A percentile compares a stretch with the other conserved stretches of the same genome.
Conservation (phyloP, 495 filamentous ascomycete species). For the Hypoxylon lenormandii region DNA sequence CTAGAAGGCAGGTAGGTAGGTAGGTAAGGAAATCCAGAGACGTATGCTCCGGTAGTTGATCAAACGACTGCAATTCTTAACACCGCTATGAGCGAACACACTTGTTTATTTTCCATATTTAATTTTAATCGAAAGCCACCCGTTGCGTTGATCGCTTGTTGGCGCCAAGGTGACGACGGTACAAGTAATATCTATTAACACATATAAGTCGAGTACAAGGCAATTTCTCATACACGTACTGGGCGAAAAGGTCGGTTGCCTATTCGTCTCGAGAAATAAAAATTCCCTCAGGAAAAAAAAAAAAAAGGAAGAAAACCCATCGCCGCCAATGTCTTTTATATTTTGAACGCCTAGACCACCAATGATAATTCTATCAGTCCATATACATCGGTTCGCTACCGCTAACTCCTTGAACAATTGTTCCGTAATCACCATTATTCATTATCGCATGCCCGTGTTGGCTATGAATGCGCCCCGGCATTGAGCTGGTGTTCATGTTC, state of each 20-base stretch:
- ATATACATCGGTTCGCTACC: slow-evolving; percentile 59
- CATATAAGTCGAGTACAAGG: slow-evolving; percentile 23
- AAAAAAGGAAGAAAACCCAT: neutral
- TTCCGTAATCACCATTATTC: slow-evolving; percentile 49
- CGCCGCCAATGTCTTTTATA: slow-evolving; percentile 11
- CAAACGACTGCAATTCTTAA: too few species aligned
- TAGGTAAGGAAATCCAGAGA: neutral
- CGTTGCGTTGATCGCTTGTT: neutral
- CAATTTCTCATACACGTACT: slow-evolving; percentile 24
- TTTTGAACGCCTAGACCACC: slow-evolving; percentile 42
- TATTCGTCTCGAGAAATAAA: slow-evolving; percentile 4
- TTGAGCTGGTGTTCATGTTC: slow-evolving; percentile 44
- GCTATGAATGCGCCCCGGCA: slow-evolving; percentile 41
- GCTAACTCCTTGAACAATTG: slow-evolving; percentile 52
- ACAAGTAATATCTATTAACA: slow-evolving; percentile 33
- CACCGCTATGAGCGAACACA: too few species aligned
- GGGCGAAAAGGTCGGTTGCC: neutral
- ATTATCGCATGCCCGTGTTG: slow-evolving; percentile 47
- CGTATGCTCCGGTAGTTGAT: neutral
- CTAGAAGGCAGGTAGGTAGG: too few species aligned
- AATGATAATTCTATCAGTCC: slow-evolving; percentile 44
- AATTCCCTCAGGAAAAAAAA: neutral
- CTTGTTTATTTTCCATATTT: neutral
- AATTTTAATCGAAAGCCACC: neutral
- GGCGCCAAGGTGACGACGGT: neutral